Evolutionary conservation across 2,329 filamentous ascomycete genomes (phyloP).

Genomic region (Hypomyces perniciosus): DNA sequence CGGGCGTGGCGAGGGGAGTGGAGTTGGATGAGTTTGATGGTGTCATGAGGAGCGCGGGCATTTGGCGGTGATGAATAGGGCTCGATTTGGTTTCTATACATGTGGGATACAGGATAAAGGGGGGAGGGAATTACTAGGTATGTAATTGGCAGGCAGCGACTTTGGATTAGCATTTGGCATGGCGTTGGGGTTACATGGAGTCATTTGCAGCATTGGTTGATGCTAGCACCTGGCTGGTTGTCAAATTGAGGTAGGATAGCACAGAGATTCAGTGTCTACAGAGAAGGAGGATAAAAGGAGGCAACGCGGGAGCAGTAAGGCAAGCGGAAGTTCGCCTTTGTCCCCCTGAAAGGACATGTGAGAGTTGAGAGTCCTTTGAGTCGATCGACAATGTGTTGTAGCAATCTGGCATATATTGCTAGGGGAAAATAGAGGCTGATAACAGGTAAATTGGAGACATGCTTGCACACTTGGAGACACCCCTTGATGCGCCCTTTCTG

Average conservation of each 20-base stretch:
- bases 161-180: constrained; percentile 5
- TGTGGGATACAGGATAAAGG: background rate
- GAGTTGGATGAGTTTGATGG: constrained; percentile 74
- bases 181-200: constrained; percentile 7
- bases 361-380: too few relatives aligned
- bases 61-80: constrained; percentile 57
- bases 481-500: too few relatives aligned
- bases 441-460: too few relatives aligned
- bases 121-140: background rate
- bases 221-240: background rate
- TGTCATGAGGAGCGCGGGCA: constrained; percentile 78
- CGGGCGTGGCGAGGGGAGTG: constrained; percentile 64
- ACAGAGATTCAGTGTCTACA: background rate
- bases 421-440: too few relatives aligned
- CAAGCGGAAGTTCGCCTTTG: too few relatives aligned
- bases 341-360: too few relatives aligned
- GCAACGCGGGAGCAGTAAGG: too few relatives aligned
- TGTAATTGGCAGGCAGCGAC: background rate
- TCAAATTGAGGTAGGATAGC: background rate
- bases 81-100: background rate
- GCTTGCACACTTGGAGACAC: too few relatives aligned
- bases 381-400: too few relatives aligned
- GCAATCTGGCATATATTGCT: too few relatives aligned
- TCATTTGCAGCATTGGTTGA: background rate
- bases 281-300: background rate